A percentile compares a stretch with the other conserved stretches of the same genome.
Conservation (phyloP, 2,329 filamentous ascomycete species). For the Neofusicoccum umdonicola region DNA sequence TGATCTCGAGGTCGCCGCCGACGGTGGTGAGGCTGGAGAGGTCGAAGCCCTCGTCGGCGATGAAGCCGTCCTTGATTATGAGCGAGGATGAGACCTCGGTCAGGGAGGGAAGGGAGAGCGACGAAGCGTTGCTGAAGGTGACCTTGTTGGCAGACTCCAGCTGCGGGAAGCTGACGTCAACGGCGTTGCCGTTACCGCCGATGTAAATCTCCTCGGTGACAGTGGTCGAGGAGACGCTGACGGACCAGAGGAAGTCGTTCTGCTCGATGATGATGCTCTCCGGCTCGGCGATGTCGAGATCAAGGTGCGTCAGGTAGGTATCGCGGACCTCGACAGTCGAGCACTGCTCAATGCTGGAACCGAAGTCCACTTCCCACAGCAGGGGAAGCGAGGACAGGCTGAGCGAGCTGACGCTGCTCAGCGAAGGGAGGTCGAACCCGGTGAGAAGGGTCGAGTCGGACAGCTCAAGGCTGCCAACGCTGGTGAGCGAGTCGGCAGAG, state of each 20-base stretch:
- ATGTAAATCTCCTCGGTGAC: constrained; percentile 3
- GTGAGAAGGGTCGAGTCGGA: neutral
- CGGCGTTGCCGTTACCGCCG: neutral
- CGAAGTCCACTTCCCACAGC: constrained; percentile 13
- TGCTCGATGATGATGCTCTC: constrained; percentile 7
- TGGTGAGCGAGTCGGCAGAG: neutral
- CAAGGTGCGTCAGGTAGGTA: constrained; percentile 7
- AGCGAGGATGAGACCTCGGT: constrained; percentile 3
- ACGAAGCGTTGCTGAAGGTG: constrained; percentile 1
- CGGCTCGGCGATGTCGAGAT: constrained; percentile 3
- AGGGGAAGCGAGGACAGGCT: constrained; percentile 12
- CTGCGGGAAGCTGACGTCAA: constrained; percentile 10
- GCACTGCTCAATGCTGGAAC: neutral
- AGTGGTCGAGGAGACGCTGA: neutral
- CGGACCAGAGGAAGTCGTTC: constrained; percentile 9
- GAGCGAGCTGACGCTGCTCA: constrained; percentile 1
- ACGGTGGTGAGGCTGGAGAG: constrained; percentile 1
- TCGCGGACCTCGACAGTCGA: constrained; percentile 4
- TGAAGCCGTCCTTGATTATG: neutral
- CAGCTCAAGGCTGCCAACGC: constrained; percentile 3
- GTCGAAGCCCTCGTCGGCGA: constrained; percentile 3
- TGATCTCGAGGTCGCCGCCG: constrained; percentile 6
- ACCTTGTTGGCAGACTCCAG: constrained; percentile 6
- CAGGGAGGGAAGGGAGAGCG: constrained; percentile 8
- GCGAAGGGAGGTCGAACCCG: neutral